Evolutionary conservation across 1,284 basidiomycete species (phyloP), one percentile per base, ranked within the genome.

Genomic region (Leccinum subrobustum): DNA sequence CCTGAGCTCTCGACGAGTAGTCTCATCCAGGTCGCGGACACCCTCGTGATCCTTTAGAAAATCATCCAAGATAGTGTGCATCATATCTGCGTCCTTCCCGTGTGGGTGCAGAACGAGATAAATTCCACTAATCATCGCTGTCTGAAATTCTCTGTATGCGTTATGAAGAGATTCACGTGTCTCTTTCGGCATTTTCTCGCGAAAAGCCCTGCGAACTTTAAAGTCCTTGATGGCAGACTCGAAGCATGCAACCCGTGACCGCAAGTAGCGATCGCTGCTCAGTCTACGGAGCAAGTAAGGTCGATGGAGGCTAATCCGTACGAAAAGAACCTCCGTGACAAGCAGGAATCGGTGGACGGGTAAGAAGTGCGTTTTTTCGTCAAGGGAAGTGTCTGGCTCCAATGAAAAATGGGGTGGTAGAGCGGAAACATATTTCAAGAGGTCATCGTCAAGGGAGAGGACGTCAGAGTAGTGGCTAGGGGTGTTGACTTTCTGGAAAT

Each of bases 401-500:
- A 95, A 74, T 8, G 86, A 77, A 70, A 86, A 93, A 70, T 92
- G 87, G 20, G 90, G 87, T 6, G 95, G 95, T 20, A 96, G 80
- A 58, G 79, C 78, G 52, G 83, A 79, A 62, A 92, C 86, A 72
- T 95, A 96, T 67, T 83, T 85, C 60, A 93, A 80, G 16, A 98
- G 77, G 64, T 97, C 93, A 47, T 93, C 91, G 70, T 98, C 95
- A 54, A 98, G 81, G 1, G 82, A 78, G 48, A 92, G 76, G 42
- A 96, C 93, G 69, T 97, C 94, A 12, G 87, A 84, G 72, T 97
- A 97, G 68, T 93, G 91, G 56, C 89, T 90, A 56, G 83, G 84
- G 56, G 87, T 85, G 59, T 89, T 84, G 20, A 96, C 88, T 76
- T 94, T 92, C 74, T 98, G 96, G 76, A 96, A 98, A 75, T 96